phyloP scores from a whole-genome alignment of 805 yeast species.

The Candida incommunis region DNA sequence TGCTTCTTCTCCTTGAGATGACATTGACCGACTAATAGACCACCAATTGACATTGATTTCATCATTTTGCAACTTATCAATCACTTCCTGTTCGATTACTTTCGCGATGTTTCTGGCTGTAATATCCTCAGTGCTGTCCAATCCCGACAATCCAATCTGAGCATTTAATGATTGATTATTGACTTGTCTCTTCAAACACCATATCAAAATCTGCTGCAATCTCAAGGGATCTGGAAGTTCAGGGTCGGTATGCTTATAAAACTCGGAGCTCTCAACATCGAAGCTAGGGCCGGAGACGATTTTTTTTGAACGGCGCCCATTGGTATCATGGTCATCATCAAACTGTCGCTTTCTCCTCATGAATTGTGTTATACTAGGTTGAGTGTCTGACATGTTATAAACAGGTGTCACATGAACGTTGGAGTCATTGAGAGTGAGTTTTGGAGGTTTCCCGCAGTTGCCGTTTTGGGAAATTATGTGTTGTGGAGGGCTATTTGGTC shows the following conservation, averaged over 20 bases:
- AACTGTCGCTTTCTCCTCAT: not conserved
- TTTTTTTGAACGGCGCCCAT: not conserved
- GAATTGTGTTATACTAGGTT: not conserved
- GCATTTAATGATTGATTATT: conserved; percentile 14
- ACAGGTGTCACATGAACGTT: too few relatives aligned
- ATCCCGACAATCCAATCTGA: not conserved
- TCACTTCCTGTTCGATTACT: conserved; percentile 48
- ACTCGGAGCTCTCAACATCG: conserved; percentile 38
- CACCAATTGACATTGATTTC: conserved; percentile 59
- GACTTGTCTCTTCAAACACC: conserved; percentile 47
- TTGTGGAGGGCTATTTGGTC: too few relatives aligned
- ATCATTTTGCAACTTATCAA: conserved; percentile 45
- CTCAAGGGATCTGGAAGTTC: conserved; percentile 58
- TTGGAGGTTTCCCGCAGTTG: too few relatives aligned
- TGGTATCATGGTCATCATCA: conserved; percentile 20
- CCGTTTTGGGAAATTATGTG: too few relatives aligned
- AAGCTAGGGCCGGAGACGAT: conserved; percentile 41
- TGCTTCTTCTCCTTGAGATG: conserved; percentile 11
- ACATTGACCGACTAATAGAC: too few relatives aligned
- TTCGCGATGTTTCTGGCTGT: conserved; percentile 31
- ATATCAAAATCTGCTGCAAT: conserved; percentile 52
- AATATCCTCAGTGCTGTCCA: conserved; percentile 8
- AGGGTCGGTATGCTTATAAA: conserved; percentile 47
- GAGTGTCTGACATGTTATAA: not conserved
- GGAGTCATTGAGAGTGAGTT: too few relatives aligned